Percentiles rank a stretch among this genome's conserved stretches.
Conservation (phyloP, 1,284 basidiomycete species). For the Puccinia hordei region DNA sequence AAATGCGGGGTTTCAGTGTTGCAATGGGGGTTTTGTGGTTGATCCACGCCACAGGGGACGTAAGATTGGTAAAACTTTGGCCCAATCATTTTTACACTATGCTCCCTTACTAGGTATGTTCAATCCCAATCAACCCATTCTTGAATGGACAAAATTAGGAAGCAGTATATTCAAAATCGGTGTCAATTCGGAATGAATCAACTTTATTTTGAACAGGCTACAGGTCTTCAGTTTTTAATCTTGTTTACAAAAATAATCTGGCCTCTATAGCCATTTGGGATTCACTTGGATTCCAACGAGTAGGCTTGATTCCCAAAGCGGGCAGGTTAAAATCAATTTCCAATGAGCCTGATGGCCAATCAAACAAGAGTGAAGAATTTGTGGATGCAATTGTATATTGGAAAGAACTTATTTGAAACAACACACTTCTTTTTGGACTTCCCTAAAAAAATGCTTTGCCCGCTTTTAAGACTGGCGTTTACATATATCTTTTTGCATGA, state of each 20-base stretch:
- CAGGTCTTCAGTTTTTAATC: conserved; percentile 85
- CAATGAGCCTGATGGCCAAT: not conserved
- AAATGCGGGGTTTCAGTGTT: conserved; percentile 65
- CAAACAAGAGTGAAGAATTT: conserved; percentile 69
- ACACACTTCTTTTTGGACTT: not conserved
- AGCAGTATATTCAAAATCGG: not conserved
- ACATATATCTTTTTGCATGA: too few species aligned
- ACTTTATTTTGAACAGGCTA: conserved; percentile 65
- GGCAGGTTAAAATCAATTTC: conserved; percentile 66
- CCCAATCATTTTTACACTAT: conserved; percentile 77
- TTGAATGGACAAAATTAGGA: not conserved
- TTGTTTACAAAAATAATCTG: conserved; percentile 81
- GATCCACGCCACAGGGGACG: conserved; percentile 69
- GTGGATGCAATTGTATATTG: conserved; percentile 85
- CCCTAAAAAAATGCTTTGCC: too few species aligned
- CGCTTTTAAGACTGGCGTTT: too few species aligned
- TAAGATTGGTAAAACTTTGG: conserved; percentile 74
- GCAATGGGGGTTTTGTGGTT: conserved; percentile 87
- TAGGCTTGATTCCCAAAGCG: conserved; percentile 80
- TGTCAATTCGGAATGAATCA: not conserved
- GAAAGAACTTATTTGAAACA: conserved; percentile 67
- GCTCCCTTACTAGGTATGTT: conserved; percentile 68
- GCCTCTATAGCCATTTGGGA: conserved; percentile 72
- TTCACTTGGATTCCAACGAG: conserved; percentile 75
- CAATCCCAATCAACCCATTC: not conserved